These are phyloP conservation scores for Pascua sp. DNA, from an alignment of 1,284 basidiomycete species.

Conservation along the genomic window DNA sequence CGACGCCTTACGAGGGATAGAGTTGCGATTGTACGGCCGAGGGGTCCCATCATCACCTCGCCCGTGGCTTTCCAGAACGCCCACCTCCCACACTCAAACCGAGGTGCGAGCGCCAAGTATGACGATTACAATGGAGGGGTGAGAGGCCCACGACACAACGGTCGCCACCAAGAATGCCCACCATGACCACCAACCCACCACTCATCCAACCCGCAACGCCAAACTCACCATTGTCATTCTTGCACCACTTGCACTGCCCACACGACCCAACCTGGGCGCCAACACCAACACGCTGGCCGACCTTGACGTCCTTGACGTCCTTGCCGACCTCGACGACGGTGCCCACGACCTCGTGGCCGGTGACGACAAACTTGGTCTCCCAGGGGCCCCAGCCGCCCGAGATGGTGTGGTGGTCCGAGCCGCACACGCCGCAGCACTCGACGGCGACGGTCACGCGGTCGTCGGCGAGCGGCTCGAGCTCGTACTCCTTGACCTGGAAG, in stretches of 20 bases:
- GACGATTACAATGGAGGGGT: too few relatives aligned
- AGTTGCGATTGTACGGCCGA: too few relatives aligned
- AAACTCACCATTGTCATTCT: slow-evolving; percentile 44
- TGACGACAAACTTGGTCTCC: slow-evolving; percentile 46
- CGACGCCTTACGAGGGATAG: too few relatives aligned
- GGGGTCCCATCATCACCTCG: too few relatives aligned
- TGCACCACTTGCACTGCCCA: slow-evolving; percentile 47
- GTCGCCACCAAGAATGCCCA: too few relatives aligned
- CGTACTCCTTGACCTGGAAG: slow-evolving; percentile 61
- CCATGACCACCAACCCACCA: background rate
- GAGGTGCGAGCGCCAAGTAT: too few relatives aligned
- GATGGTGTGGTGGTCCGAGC: slow-evolving; percentile 48
- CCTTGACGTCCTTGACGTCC: slow-evolving; percentile 50
- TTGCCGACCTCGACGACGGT: slow-evolving; percentile 51
- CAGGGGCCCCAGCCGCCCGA: slow-evolving; percentile 48
- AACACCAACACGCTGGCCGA: slow-evolving; percentile 53
- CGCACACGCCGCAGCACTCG: slow-evolving; percentile 54
- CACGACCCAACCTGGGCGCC: slow-evolving; percentile 52
- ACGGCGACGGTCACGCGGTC: slow-evolving; percentile 69
- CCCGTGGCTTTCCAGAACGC: too few relatives aligned
- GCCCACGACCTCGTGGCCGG: slow-evolving; percentile 54
- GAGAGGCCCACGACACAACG: background rate
- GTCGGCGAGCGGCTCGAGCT: slow-evolving; percentile 63
- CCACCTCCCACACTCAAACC: too few relatives aligned
- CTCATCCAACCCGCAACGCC: background rate